Conservation (phyloP, 176 grass and related monocot genomes). For the Phragmites australis region DNA sequence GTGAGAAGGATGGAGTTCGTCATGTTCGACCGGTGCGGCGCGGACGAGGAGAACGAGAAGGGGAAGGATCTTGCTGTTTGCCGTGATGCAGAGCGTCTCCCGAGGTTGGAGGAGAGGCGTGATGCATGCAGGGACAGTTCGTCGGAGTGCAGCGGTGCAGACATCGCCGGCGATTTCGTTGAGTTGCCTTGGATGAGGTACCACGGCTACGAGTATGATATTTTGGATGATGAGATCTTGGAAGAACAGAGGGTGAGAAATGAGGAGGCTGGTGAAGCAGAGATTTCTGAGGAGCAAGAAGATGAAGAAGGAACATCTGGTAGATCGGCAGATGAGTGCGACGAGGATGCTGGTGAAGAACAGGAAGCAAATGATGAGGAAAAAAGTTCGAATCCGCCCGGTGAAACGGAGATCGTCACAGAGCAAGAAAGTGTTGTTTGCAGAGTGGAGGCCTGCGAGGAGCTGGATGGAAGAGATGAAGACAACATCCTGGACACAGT, state of each 20-base stretch:
- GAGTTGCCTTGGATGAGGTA: slow-evolving; percentile 54
- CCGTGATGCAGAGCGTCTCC: background rate
- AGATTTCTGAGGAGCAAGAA: slow-evolving; percentile 17
- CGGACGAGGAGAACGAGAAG: slow-evolving; percentile 5
- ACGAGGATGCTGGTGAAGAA: slow-evolving; percentile 10
- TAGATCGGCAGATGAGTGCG: background rate
- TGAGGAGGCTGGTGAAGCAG: slow-evolving; percentile 1
- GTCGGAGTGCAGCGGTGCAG: slow-evolving; percentile 46
- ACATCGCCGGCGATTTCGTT: slow-evolving; percentile 19
- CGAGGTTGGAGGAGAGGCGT: slow-evolving; percentile 31
- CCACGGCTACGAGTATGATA: slow-evolving; percentile 40
- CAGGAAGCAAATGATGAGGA: background rate
- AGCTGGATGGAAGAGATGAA: slow-evolving; percentile 4
- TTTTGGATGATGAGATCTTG: slow-evolving; percentile 39
- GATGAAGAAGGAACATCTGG: slow-evolving; percentile 3
- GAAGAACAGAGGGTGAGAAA: slow-evolving; percentile 29
- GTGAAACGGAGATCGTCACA: background rate
- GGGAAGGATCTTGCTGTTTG: slow-evolving; percentile 4
- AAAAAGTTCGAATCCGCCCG: background rate
- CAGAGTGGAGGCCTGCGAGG: slow-evolving; percentile 17
- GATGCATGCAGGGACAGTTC: slow-evolving; percentile 52
- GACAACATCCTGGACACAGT: slow-evolving; percentile 4
- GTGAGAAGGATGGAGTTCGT: slow-evolving; percentile 69
- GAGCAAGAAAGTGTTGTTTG: slow-evolving; percentile 15
- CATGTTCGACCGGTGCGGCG: slow-evolving; percentile 59